phyloP scores from a whole-genome alignment of 2,329 filamentous ascomycete genomes.

The Cryphonectria radicalis region DNA sequence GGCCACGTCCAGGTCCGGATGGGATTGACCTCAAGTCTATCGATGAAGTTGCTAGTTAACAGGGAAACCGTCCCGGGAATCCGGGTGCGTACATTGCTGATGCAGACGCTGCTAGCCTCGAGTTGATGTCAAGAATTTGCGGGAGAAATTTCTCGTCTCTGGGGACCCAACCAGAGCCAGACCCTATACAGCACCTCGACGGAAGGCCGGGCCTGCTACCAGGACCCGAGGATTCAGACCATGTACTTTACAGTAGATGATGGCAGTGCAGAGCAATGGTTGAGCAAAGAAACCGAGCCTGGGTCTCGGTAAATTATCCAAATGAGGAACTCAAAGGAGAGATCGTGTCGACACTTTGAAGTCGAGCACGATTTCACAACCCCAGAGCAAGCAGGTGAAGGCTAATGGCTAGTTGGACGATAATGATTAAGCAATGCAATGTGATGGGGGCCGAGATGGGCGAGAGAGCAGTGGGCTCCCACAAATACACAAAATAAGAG shows the following conservation, averaged over 20 bases:
- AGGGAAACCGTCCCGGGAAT: background rate
- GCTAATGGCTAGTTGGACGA: background rate
- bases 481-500: background rate
- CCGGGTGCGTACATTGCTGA: slow-evolving; percentile 1
- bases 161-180: too few relatives aligned
- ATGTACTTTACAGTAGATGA: too few relatives aligned
- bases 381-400: background rate
- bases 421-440: background rate
- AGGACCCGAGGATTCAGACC: too few relatives aligned
- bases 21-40: slow-evolving; percentile 13
- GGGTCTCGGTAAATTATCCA: background rate
- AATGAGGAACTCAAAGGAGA: background rate
- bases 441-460: background rate
- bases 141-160: background rate
- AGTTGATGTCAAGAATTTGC: slow-evolving; percentile 12
- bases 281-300: too few relatives aligned
- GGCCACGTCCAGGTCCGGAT: background rate
- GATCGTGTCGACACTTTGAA: too few relatives aligned
- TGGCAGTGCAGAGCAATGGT: too few relatives aligned
- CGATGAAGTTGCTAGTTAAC: background rate
- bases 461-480: background rate
- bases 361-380: background rate
- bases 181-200: too few relatives aligned
- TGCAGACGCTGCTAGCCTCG: slow-evolving; percentile 9
- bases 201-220: too few relatives aligned